Percentiles rank a stretch among this genome's conserved stretches.
These are phyloP conservation scores for Alternaria solani DNA, from an alignment of 2,329 filamentous ascomycete genomes.

Conservation along the genomic window DNA sequence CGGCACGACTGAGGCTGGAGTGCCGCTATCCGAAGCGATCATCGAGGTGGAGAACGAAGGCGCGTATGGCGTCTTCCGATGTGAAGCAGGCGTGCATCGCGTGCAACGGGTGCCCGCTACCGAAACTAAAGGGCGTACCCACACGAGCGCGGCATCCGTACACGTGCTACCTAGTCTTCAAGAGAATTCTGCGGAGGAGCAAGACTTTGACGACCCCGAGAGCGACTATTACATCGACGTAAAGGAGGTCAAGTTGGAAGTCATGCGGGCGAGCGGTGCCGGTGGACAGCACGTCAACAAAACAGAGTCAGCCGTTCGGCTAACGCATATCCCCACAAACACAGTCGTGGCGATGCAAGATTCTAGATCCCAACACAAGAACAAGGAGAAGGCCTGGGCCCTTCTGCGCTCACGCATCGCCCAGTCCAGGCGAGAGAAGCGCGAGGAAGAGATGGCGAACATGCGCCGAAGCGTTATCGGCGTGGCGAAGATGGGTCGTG, in stretches of 20 bases:
- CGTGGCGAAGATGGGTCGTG: slow-evolving; percentile 81
- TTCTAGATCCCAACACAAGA: slow-evolving; percentile 85
- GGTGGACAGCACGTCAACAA: slow-evolving; percentile 99
- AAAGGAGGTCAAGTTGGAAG: slow-evolving; percentile 81
- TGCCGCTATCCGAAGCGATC: slow-evolving; percentile 83
- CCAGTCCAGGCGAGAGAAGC: slow-evolving; percentile 78
- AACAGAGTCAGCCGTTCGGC: slow-evolving; percentile 91
- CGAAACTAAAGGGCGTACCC: slow-evolving; percentile 87
- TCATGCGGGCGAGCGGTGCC: slow-evolving; percentile 90
- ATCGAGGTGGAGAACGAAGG: slow-evolving; percentile 80
- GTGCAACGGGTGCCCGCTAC: slow-evolving; percentile 94
- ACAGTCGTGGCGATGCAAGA: slow-evolving; percentile 93
- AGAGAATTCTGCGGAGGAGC: slow-evolving; percentile 57
- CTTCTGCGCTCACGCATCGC: slow-evolving; percentile 83
- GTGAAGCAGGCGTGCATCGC: slow-evolving; percentile 92
- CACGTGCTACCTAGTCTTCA: slow-evolving; percentile 90
- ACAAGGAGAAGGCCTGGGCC: slow-evolving; percentile 87
- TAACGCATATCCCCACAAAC: slow-evolving; percentile 89
- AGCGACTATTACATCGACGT: slow-evolving; percentile 92
- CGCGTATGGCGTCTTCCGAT: slow-evolving; percentile 81
- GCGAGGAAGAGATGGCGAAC: slow-evolving; percentile 79
- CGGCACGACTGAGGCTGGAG: slow-evolving; percentile 66
- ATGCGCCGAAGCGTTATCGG: slow-evolving; percentile 81
- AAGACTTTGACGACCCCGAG: slow-evolving; percentile 79
- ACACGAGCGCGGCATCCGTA: slow-evolving; percentile 91